Evolutionary conservation across 352 stramenopile species (phyloP).

Genomic region (Phytophthora constricta): DNA sequence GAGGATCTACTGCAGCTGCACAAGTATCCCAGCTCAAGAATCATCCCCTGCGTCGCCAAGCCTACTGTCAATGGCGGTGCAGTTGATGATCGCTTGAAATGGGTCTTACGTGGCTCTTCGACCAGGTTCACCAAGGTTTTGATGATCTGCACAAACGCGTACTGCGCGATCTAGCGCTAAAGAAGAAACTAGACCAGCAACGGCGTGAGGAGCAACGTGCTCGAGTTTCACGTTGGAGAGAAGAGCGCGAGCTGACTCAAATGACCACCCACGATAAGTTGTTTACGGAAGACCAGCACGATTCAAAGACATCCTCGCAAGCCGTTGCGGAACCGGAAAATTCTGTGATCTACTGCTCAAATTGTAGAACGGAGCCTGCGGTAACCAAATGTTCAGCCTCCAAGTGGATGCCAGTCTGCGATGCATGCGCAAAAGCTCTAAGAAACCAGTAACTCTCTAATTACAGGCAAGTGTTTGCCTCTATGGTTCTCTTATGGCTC

Average conservation of each 20-base stretch:
- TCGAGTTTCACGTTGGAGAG: conserved; percentile 71
- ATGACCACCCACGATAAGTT: conserved; percentile 69
- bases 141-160: conserved; percentile 58
- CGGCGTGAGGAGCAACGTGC: conserved; percentile 64
- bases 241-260: conserved; percentile 70
- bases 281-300: conserved; percentile 15
- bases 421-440: conserved; percentile 53
- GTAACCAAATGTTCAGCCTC: conserved; percentile 83
- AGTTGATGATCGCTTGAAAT: conserved; percentile 73
- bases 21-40: conserved; percentile 46
- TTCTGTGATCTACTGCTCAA: conserved; percentile 67
- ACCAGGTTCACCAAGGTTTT: conserved; percentile 64
- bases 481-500: neutral
- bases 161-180: conserved; percentile 49
- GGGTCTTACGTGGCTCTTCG: conserved; percentile 76
- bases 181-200: conserved; percentile 66
- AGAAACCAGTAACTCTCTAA: conserved; percentile 37
- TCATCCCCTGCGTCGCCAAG: conserved; percentile 70
- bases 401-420: conserved; percentile 89
- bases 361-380: conserved; percentile 56
- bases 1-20: conserved; percentile 43
- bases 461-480: neutral
- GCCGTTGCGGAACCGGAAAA: conserved; percentile 34
- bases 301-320: neutral
- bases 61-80: conserved; percentile 49